Base-by-base conservation (phyloP, 352 stramenopile species). In the Phytopythium litorale region DNA sequence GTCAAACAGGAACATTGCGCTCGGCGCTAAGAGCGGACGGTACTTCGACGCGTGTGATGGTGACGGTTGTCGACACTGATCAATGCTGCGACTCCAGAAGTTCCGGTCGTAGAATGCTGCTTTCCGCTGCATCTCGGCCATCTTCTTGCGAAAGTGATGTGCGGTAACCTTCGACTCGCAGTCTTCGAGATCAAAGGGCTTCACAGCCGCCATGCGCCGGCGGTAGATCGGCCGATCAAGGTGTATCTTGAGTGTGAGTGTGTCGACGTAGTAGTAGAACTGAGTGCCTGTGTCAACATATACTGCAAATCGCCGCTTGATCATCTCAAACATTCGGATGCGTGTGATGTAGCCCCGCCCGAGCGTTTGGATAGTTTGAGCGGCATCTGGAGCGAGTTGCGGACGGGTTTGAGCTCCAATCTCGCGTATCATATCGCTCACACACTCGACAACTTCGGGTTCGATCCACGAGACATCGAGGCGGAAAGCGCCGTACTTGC, bases 401-500 rank as follows among this genome's bases (percentile, higher is more conserved):
- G 75, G 76, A 19, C 66, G 57, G 0, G 71, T 63, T n/a, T 65
- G 56, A 25, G 60, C 8, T 9, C 61, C 35, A 1, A 90, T 65
- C 16, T 65, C 46, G 5, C 52, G 35, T 56, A 90, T 86, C 25
- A 92, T 62, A 25, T 73, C 70, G 19, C 67, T 58, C 18, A 90
- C 59, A 42, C 74, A 86, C 19, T 73, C 67, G 21, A 92, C 77
- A 35, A 92, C 72, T 25, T 83, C 71, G 0, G 79, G 79, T 30
- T 89, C 79, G 51, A 89, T 87, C 70, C 69, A 78, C 8, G 80
- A 84, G 30, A 92, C 79, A 33, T 93, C 78, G 3, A 88, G 54
- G 2, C 75, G 57, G 33, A 76, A 63, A 2, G 57, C 50, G 9
- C 69, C 79, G 40, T 89, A 89, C 19, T 73, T 63, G 3, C 76